These are phyloP conservation scores for Corylus avellana DNA, from an alignment of 306 rosid species.

Conservation along the genomic window DNA sequence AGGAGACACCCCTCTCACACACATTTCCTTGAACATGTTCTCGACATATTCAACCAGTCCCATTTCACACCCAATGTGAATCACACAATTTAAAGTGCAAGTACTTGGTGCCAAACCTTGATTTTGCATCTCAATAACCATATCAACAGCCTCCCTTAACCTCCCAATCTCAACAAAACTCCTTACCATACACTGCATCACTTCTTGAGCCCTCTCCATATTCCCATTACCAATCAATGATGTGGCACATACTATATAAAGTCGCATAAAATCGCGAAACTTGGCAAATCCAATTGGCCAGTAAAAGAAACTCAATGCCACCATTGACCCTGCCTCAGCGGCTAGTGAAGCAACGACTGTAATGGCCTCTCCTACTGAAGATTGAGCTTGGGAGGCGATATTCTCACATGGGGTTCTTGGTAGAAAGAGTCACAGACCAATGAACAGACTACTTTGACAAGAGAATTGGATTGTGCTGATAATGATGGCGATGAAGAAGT, in stretches of 20 bases:
- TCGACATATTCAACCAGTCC: slow-evolving; percentile 69
- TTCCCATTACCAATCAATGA: slow-evolving; percentile 60
- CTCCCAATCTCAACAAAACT: slow-evolving; percentile 67
- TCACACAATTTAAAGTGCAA: slow-evolving; percentile 49
- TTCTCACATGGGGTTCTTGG: slow-evolving; percentile 43
- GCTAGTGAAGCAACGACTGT: slow-evolving; percentile 75
- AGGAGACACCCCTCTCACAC: slow-evolving; percentile 65
- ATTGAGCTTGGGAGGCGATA: slow-evolving; percentile 47
- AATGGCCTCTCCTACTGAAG: slow-evolving; percentile 58
- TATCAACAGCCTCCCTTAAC: slow-evolving; percentile 78
- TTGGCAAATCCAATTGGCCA: slow-evolving; percentile 63
- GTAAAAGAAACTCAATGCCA: slow-evolving; percentile 68
- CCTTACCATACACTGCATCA: slow-evolving; percentile 63
- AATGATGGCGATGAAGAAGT: slow-evolving; percentile 25
- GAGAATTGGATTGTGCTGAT: slow-evolving; percentile 40
- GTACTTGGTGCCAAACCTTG: slow-evolving; percentile 66
- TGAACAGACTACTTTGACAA: slow-evolving; percentile 51
- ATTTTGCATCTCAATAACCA: slow-evolving; percentile 72
- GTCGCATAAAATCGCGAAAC: slow-evolving; percentile 68
- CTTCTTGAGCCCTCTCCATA: slow-evolving; percentile 64
- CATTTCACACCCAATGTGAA: slow-evolving; percentile 38
- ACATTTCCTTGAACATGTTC: slow-evolving; percentile 80
- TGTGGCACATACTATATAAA: slow-evolving; percentile 61
- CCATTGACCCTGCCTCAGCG: slow-evolving; percentile 71
- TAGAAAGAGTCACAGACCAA: slow-evolving; percentile 59